A percentile compares a stretch with the other conserved stretches of the same genome.
phyloP scores from a whole-genome alignment of 2,329 filamentous ascomycete genomes.

The Akanthomyces dipterigenus region DNA sequence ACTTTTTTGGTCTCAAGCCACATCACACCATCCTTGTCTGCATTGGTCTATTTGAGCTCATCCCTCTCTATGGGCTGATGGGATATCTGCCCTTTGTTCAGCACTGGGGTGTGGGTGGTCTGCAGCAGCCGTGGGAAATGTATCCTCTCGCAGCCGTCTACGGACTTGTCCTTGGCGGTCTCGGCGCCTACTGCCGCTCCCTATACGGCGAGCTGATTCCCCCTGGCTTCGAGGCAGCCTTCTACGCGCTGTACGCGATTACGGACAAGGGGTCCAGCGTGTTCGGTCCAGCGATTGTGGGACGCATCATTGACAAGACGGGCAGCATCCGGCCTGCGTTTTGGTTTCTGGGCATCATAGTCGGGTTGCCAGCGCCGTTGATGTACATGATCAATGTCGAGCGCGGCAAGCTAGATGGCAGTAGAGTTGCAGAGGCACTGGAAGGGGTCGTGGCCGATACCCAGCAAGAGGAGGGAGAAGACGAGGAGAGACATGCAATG shows the following conservation, averaged over 20 bases:
- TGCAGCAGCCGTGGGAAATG: conserved; percentile 97
- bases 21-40: conserved; percentile 90
- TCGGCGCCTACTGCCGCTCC: conserved; percentile 86
- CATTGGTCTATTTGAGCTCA: conserved; percentile 83
- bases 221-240: conserved; percentile 87
- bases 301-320: conserved; percentile 78
- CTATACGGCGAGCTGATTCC: conserved; percentile 92
- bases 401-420: conserved; percentile 63
- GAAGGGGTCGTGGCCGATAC: conserved; percentile 40
- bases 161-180: conserved; percentile 86
- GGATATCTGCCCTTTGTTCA: conserved; percentile 79
- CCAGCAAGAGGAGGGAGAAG: conserved; percentile 15
- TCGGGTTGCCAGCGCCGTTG: conserved; percentile 75
- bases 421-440: conserved; percentile 54
- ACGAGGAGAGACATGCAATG: conserved; percentile 23
- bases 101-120: conserved; percentile 66
- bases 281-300: conserved; percentile 91
- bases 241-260: conserved; percentile 94
- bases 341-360: conserved; percentile 81
- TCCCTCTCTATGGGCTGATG: conserved; percentile 83
- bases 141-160: conserved; percentile 87
- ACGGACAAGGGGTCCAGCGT: conserved; percentile 94
- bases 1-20: conserved; percentile 61
- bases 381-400: conserved; percentile 84
- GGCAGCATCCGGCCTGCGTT: conserved; percentile 82